phyloP scores from a whole-genome alignment of 257 asterid species.

The Solanum corneliomulleri region DNA sequence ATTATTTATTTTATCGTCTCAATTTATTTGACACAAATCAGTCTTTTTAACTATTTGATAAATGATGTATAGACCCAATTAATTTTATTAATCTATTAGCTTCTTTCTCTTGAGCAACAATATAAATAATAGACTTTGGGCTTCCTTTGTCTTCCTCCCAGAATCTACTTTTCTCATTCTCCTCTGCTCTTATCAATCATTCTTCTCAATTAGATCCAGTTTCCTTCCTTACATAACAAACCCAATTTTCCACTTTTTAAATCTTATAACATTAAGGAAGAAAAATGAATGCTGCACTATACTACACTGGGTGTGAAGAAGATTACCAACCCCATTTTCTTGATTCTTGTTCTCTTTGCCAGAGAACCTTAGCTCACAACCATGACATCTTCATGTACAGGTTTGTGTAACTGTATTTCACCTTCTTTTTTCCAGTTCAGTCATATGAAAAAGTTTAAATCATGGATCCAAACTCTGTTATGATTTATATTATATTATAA shows the following conservation, averaged over 20 bases:
- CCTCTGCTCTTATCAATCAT: background rate
- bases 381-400: constrained; percentile 95
- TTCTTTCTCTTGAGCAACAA: background rate
- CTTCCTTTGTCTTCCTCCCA: constrained; percentile 6
- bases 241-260: background rate
- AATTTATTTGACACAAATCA: background rate
- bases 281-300: constrained; percentile 29
- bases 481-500: background rate
- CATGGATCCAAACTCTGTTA: background rate
- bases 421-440: background rate
- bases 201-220: background rate
- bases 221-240: background rate
- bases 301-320: constrained; percentile 37
- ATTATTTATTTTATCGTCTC: too few species aligned
- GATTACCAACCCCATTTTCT: constrained; percentile 66
- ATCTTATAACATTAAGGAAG: background rate
- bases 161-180: constrained; percentile 1
- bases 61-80: background rate
- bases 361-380: constrained; percentile 45
- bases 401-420: constrained; percentile 13
- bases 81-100: background rate
- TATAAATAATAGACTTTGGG: constrained; percentile 11
- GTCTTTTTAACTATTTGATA: background rate
- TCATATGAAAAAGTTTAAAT: background rate
- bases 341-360: constrained; percentile 72